Percentiles rank a stretch among this genome's conserved stretches.
Evolutionary conservation across 805 yeast species (phyloP).

Genomic region (Teunomyces aglyptinius): DNA sequence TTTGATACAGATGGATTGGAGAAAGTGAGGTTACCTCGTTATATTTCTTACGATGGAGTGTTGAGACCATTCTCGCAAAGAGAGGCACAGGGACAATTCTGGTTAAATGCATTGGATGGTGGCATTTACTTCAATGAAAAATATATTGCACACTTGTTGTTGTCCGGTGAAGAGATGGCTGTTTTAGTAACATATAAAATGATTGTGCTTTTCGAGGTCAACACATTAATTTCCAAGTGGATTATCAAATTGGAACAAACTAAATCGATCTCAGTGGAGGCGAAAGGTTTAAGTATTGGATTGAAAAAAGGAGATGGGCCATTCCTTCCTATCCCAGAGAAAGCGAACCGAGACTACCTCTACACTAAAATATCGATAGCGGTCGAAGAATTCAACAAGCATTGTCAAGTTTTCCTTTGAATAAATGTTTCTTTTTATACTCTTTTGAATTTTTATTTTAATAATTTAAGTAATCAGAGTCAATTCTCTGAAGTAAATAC

Average conservation of each 20-base stretch:
- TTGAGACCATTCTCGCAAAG: conserved; percentile 73
- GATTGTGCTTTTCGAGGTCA: conserved; percentile 66
- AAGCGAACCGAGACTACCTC: conserved; percentile 57
- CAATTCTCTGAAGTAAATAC: conserved; percentile 6
- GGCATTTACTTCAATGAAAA: conserved; percentile 70
- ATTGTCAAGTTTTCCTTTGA: conserved; percentile 49
- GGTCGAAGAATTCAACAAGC: conserved; percentile 74
- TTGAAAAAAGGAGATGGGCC: conserved; percentile 51
- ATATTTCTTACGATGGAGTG: conserved; percentile 65
- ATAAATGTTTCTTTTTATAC: neutral
- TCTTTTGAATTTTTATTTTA: neutral
- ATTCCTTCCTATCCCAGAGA: conserved; percentile 79
- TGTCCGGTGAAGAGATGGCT: conserved; percentile 77
- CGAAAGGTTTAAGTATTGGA: conserved; percentile 72
- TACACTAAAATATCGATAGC: conserved; percentile 77
- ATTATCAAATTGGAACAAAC: conserved; percentile 60
- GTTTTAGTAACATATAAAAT: conserved; percentile 72
- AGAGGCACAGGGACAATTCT: conserved; percentile 91
- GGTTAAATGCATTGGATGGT: conserved; percentile 83
- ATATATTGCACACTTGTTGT: conserved; percentile 81
- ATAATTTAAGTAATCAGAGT: neutral
- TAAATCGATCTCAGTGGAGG: conserved; percentile 69
- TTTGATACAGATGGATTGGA: conserved; percentile 77
- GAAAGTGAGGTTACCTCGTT: conserved; percentile 80
- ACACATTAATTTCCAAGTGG: conserved; percentile 68